Evolutionary conservation across 139 green algal species (phyloP), one percentile per base, ranked within the genome.

Genomic region (Tetradesmus lagerheimii): DNA sequence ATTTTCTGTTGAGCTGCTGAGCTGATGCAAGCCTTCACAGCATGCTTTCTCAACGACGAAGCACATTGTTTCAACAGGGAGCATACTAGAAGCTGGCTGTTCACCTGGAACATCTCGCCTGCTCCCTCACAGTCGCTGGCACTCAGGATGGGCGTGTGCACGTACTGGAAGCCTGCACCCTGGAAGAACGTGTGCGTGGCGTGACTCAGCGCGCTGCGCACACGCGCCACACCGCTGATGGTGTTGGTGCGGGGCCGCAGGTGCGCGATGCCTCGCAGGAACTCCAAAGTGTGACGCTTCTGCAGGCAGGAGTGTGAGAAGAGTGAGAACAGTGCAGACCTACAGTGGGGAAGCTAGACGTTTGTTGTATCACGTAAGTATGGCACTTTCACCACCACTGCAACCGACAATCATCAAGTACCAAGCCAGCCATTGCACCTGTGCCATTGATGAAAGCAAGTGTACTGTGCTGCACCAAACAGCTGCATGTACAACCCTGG

Each of bases 131-230:
- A 97, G 82, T 98, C 96, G 37, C 83, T 94, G 75, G 93, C 92
- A 20, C 92, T 95, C n/a, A 98, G 92, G 81, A 97, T 93, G 66
- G 96, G 96, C 45, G 96, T 96, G 92, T 98, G 95, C 35, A 98
- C 90, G 86, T 97, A 96, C 37, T 96, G 89, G 81, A 98, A 97
- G 16, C 94, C 95, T 66, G 96, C 91, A 29, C 91, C 23, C 38
- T 88, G 80, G 90, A 98, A 98, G 86, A 97, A 98, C 2, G 47
- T 81, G 92, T 98, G 95, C 50, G 96, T 97, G 31, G 96, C 95
- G 39, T 89, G 92, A 27, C 95, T 89, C 15, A 97, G 89, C 37
- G 94, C 93, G 90, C 90, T 96, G 85, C 96, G 92, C 18, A 98
- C 92, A 35, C 96, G 92, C 39, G 92, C 92, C 6, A 97, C 91